Conservation (phyloP, 73 alveolate genomes). For the Blepharisma japonicum region DNA sequence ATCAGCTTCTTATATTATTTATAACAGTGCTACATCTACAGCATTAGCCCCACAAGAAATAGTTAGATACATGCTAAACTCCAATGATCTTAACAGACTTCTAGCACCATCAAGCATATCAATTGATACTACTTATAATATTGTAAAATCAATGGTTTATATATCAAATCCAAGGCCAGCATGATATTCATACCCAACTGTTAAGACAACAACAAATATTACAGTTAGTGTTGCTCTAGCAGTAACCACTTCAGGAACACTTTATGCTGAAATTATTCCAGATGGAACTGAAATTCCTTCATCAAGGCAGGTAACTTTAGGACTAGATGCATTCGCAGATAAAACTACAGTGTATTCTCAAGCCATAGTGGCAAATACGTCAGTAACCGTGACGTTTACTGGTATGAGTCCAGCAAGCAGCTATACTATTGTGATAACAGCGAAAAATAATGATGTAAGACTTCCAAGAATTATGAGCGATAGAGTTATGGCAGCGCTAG, state of each 20-base stretch:
- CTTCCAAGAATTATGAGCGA: constrained; percentile 1
- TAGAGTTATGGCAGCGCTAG: constrained; percentile 6
- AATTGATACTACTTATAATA: background rate
- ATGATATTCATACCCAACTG: background rate
- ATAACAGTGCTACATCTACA: background rate
- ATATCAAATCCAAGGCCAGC: background rate
- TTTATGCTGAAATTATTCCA: constrained; percentile 20
- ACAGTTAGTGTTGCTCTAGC: constrained; percentile 5
- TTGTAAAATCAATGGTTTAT: background rate
- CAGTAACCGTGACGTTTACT: background rate
- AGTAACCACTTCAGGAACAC: background rate
- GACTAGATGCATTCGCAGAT: background rate
- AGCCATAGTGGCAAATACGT: background rate
- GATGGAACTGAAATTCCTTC: background rate
- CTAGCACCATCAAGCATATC: background rate
- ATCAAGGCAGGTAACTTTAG: background rate
- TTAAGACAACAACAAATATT: background rate
- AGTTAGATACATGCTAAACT: background rate
- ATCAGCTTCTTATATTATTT: background rate
- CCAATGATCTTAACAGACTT: background rate
- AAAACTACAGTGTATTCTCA: background rate
- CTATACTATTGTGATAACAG: constrained; percentile 26
- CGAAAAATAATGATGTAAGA: background rate
- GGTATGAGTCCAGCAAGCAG: constrained; percentile 20
- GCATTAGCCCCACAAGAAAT: background rate